These are phyloP conservation scores for Pleurotus platypus DNA, from an alignment of 768 basidiomycete genomes.

Conservation along the genomic window DNA sequence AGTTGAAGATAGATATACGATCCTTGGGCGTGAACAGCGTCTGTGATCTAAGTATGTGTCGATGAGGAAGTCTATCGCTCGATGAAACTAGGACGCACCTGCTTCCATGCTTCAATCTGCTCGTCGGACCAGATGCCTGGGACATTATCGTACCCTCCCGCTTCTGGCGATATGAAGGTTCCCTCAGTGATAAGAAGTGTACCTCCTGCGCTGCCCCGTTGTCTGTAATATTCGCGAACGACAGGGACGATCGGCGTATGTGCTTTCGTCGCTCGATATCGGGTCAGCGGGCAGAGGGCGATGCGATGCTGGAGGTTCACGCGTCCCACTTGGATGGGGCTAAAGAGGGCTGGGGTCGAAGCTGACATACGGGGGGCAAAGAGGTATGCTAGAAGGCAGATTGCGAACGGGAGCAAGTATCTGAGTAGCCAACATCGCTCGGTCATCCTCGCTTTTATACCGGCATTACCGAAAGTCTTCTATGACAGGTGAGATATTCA, in stretches of 20 bases:
- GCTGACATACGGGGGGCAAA: too few species aligned
- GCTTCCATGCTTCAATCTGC: conserved; percentile 53
- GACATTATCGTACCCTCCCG: conserved; percentile 43
- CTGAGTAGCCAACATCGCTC: too few species aligned
- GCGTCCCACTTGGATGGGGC: too few species aligned
- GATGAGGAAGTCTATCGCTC: not conserved
- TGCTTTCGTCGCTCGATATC: not conserved
- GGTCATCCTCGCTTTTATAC: too few species aligned
- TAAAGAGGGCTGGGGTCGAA: too few species aligned
- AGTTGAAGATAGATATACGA: conserved; percentile 52
- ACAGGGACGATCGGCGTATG: conserved; percentile 20
- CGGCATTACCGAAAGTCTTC: too few species aligned
- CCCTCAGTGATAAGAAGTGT: conserved; percentile 58
- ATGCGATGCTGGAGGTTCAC: too few species aligned
- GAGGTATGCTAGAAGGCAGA: too few species aligned
- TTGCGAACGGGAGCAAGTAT: too few species aligned
- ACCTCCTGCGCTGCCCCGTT: conserved; percentile 42
- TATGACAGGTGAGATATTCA: too few species aligned
- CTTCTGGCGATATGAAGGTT: conserved; percentile 44
- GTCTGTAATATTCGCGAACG: conserved; percentile 42
- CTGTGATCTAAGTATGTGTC: conserved; percentile 37
- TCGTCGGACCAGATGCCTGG: conserved; percentile 43
- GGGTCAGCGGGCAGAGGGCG: too few species aligned
- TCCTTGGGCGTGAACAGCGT: conserved; percentile 49
- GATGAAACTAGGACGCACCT: conserved; percentile 26